Base-by-base conservation (phyloP, 1,284 basidiomycete genomes). In the Ustilago crameri region DNA sequence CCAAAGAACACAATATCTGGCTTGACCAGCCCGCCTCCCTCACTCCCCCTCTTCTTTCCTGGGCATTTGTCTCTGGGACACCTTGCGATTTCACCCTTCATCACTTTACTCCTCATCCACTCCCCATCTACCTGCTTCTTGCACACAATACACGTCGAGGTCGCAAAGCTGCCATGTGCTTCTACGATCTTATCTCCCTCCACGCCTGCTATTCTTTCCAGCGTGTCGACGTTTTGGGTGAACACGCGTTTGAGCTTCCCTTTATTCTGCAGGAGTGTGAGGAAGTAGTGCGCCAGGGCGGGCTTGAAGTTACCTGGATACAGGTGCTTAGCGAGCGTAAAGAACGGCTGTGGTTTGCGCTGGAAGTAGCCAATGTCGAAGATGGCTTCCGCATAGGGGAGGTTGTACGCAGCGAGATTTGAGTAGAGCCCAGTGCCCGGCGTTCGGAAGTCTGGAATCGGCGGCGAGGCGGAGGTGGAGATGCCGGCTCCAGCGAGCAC, bases 271-370 rank as follows among this genome's bases (percentile, higher is more conserved):
- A 95, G 86, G 20, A 95, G 87, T 41, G 87, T 88, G 73, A 97
- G 88, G 84, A 98, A 98, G 52, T 93, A 91, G 81, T 98, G 95
- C 0, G 94, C 91, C 1, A 89, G 85, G 0, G 95, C 96, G 0
- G 95, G 95, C 43, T 90, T 87, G 84, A 90, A 95, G 69, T 88
- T 89, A 51, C 91, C 91, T 18, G 93, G 95, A 78, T 93, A 95
- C 3, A 98, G 88, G 76, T 97, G 95, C 65, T 91, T 90, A 17
- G 84, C 82, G 18, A 85, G 75, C 1, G 84, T 83, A 68, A 82
- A 85, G 44, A 85, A 85, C 5, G 85, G 68, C 30, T 75, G 56
- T 73, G 86, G 62, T 66, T 84, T 47, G 47, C 58, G 56, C 71
- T 77, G 77, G 84, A 87, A 84, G 64, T 80, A 83, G 26, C 78